phyloP scores from a whole-genome alignment of 2,329 filamentous ascomycete genomes.

The Aspergillaceae sp. region DNA sequence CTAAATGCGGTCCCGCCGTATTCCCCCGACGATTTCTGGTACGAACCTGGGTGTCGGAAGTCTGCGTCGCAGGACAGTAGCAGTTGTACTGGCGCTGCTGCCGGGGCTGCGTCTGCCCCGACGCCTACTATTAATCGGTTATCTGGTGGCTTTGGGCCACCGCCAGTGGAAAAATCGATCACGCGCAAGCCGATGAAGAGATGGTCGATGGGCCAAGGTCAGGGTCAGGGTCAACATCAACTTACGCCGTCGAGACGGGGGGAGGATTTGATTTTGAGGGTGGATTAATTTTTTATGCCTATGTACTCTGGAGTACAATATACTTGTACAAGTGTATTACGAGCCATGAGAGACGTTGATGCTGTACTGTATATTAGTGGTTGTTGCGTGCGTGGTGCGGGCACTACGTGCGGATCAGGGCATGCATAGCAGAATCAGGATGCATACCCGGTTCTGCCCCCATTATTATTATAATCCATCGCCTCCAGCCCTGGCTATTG shows the following conservation, averaged over 20 bases:
- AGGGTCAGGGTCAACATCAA: slow-evolving; percentile 11
- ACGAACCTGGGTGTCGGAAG: slow-evolving; percentile 9
- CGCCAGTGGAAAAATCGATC: slow-evolving; percentile 1
- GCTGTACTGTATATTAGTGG: no score
- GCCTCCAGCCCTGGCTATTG: no score
- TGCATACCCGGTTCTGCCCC: no score
- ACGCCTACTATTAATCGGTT: background rate
- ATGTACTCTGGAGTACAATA: no score
- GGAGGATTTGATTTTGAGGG: slow-evolving; percentile 23
- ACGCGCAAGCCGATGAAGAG: slow-evolving; percentile 14
- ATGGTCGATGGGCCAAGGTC: slow-evolving; percentile 7
- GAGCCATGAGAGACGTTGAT: no score
- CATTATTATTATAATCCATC: no score
- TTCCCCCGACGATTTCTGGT: slow-evolving; percentile 24
- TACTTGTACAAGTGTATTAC: no score
- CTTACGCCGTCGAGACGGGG: slow-evolving; percentile 24
- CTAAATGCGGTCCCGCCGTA: slow-evolving; percentile 13
- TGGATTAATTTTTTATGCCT: slow-evolving; percentile 14
- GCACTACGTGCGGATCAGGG: no score
- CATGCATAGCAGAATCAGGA: no score
- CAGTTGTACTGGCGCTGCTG: background rate
- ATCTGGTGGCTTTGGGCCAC: slow-evolving; percentile 1
- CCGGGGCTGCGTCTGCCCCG: background rate
- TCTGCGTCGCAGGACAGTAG: background rate
- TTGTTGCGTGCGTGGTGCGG: no score